phyloP scores from a whole-genome alignment of 768 basidiomycete species.

The Chiua virens region DNA sequence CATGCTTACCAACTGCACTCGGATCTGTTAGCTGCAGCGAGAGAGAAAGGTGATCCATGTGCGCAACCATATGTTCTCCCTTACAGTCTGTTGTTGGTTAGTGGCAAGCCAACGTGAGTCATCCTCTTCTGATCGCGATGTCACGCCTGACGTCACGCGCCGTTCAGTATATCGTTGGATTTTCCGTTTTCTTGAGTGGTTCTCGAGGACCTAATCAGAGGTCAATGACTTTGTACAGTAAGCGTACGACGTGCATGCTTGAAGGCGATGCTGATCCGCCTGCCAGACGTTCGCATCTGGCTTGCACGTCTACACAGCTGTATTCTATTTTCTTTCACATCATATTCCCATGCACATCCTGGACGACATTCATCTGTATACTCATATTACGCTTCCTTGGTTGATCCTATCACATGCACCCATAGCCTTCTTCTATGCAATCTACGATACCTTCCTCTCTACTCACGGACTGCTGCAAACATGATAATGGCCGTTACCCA shows the following conservation, averaged over 20 bases:
- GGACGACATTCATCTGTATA: conserved; percentile 18
- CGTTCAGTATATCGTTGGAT: conserved; percentile 25
- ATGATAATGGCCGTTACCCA: background rate
- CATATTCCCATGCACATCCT: conserved; percentile 22
- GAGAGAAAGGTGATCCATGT: conserved; percentile 3
- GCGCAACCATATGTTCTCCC: conserved; percentile 5
- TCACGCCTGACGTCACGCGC: background rate
- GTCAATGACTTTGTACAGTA: background rate
- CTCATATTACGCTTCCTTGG: conserved; percentile 6
- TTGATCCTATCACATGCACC: conserved; percentile 13
- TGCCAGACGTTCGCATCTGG: conserved; percentile 1
- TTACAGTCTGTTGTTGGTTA: conserved; percentile 21
- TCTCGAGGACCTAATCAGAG: conserved; percentile 24
- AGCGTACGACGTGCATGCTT: conserved; percentile 5
- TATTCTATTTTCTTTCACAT: conserved; percentile 22
- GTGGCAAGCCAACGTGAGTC: conserved; percentile 28
- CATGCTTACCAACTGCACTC: conserved; percentile 24
- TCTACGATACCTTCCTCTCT: conserved; percentile 12
- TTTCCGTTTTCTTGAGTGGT: conserved; percentile 22
- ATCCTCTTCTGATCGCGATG: background rate
- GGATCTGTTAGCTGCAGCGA: conserved; percentile 22
- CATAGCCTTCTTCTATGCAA: conserved; percentile 11
- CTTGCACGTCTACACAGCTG: conserved; percentile 6
- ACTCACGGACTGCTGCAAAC: background rate
- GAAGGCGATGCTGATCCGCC: conserved; percentile 4